phyloP scores from a whole-genome alignment of 169 alveolate genomes.

The Perkinsus olseni region DNA sequence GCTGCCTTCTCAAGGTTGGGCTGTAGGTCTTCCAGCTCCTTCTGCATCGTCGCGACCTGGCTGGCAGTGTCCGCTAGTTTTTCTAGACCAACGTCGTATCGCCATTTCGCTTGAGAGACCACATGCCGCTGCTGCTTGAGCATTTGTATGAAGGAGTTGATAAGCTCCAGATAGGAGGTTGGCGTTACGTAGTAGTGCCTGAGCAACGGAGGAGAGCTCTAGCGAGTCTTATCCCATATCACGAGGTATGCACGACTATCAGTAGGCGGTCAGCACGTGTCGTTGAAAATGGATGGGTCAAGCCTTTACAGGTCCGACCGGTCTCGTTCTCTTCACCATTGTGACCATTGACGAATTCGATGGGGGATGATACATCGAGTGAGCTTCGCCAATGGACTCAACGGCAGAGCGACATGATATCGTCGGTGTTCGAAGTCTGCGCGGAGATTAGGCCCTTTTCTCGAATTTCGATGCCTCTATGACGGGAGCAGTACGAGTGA shows the following conservation, averaged over 20 bases:
- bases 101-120: constrained; percentile 50
- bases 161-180: constrained; percentile 80
- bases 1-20: constrained; percentile 69
- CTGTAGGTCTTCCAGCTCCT: constrained; percentile 65
- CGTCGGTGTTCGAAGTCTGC: no score
- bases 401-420: no score
- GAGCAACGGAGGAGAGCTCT: background rate
- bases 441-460: background rate
- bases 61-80: constrained; percentile 75
- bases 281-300: no score
- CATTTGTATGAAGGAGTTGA: constrained; percentile 78
- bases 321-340: no score
- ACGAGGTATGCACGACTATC: no score
- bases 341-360: no score
- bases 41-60: constrained; percentile 72
- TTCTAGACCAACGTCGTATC: constrained; percentile 85
- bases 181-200: constrained; percentile 88
- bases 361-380: no score
- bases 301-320: no score
- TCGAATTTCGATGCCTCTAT: background rate
- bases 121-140: constrained; percentile 76
- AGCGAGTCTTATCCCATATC: background rate
- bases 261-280: no score
- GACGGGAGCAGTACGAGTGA: no score
- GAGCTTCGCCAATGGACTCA: no score